Conservation (phyloP, 1,284 basidiomycete genomes). For the Trichosporon ovoides region DNA sequence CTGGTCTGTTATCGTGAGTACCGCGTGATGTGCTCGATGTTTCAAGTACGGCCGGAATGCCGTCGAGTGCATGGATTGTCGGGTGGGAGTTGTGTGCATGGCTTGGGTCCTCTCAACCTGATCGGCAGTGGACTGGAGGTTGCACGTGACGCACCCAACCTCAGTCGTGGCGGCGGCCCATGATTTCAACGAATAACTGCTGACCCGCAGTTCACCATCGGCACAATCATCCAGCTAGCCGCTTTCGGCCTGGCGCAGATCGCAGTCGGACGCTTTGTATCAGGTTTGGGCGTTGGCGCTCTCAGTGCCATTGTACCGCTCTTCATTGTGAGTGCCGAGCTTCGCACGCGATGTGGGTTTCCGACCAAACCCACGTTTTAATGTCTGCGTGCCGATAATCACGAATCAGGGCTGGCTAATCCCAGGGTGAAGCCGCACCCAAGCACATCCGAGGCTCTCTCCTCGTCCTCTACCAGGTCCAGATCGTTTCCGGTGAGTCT, state of each 20-base stretch:
- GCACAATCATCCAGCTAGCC: constrained; percentile 65
- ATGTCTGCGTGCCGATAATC: too few species aligned
- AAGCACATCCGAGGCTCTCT: constrained; percentile 68
- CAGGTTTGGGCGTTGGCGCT: constrained; percentile 62
- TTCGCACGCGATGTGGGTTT: too few species aligned
- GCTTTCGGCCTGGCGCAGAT: constrained; percentile 65
- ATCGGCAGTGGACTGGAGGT: too few species aligned
- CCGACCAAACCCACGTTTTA: too few species aligned
- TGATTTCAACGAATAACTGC: not conserved
- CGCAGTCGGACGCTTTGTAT: constrained; percentile 53
- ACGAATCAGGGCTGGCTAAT: too few species aligned
- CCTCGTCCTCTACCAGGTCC: constrained; percentile 68
- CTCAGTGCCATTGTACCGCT: constrained; percentile 71
- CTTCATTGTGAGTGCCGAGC: constrained; percentile 56
- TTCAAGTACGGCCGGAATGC: too few species aligned
- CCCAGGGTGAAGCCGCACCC: constrained; percentile 66
- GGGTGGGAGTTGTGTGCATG: not conserved
- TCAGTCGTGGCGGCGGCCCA: too few species aligned
- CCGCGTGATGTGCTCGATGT: not conserved
- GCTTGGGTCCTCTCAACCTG: too few species aligned
- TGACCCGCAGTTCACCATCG: constrained; percentile 52
- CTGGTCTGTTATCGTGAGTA: constrained; percentile 59
- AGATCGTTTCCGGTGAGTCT: constrained; percentile 54
- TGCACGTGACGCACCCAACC: too few species aligned
- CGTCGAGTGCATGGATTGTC: too few species aligned